phyloP scores from a whole-genome alignment of 1,139 yeast genomes.

The Kluyveromyces marxianus region DNA sequence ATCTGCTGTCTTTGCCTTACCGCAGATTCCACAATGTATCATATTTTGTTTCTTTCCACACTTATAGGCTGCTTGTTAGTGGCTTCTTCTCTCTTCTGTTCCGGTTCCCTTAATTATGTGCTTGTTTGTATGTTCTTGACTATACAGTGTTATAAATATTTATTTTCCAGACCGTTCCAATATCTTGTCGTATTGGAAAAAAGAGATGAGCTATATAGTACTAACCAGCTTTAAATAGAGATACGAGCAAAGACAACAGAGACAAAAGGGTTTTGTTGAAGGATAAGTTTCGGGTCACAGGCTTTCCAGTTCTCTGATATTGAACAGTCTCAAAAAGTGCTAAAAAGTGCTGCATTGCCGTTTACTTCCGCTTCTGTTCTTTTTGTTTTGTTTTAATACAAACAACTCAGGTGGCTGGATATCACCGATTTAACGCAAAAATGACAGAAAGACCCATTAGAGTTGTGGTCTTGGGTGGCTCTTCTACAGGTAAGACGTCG shows the following conservation, averaged over 20 bases:
- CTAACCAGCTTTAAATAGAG: no score
- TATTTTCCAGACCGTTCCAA: no score
- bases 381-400: not conserved
- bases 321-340: no score
- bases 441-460: slow-evolving; percentile 23
- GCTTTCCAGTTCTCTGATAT: no score
- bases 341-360: not conserved
- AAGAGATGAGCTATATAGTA: no score
- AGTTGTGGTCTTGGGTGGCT: slow-evolving; percentile 31
- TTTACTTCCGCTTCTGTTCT: not conserved
- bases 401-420: no score
- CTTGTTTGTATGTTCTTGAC: no score
- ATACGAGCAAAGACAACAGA: not conserved
- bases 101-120: no score
- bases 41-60: not conserved
- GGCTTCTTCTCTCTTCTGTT: no score
- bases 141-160: no score
- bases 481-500: slow-evolving; percentile 36
- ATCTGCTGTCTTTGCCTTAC: slow-evolving; percentile 11
- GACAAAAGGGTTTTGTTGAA: not conserved
- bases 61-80: not conserved
- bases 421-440: not conserved
- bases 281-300: not conserved
- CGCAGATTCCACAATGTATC: slow-evolving; percentile 21
- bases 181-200: no score